Evolutionary conservation across 176 grass and related monocot genomes (phyloP), one percentile per base, ranked within the genome.

Genomic region (Carex scoparia): DNA sequence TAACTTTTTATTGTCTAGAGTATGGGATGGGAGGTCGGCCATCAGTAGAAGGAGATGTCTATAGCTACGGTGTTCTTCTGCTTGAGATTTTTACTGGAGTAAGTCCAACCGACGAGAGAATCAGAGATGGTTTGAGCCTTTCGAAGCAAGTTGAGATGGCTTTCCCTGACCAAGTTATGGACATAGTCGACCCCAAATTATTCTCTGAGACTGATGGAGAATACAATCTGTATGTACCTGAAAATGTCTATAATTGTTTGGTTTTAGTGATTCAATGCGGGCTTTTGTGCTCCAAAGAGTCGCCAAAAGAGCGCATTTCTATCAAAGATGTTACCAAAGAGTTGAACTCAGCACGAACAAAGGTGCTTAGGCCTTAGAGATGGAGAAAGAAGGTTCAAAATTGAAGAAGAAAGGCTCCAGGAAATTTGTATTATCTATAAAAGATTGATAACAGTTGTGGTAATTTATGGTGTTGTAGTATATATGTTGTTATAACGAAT

Each of bases 21-120:
- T 91, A 86, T 57, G 89, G 89, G 16, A 88, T 86, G 68, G 89
- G 83, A 2, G 54, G 14, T 79, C 46, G 38, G 69, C 37, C 84
- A 79, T 91, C 86, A 1, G 27, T 81, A 3, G 46, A 65, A 16
- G 89, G 89, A 7, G 86, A 91, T 44, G 57, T 88, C 4, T 88
- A 91, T 53, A 88, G 87, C 62, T 70, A 10, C 48, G 48, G 48
- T 0, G 1, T 49, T 10, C 48, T 49, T 49, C 48, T 49, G 48
- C 48, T 49, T 8, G 67, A 70, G 37, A 10, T 70, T 15, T 70
- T 70, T 5, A 70, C 37, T 70, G 37, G 67, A 9, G 35, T 44
- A 70, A 70, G 67, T 8, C 87, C 84, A 4, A 92, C 72, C 1
- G 74, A 88, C 23, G 87, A 84, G 18, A 77, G 59, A 28, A 74